Conservation (phyloP, 1,284 basidiomycete genomes). For the Sporisorium graminicola region DNA sequence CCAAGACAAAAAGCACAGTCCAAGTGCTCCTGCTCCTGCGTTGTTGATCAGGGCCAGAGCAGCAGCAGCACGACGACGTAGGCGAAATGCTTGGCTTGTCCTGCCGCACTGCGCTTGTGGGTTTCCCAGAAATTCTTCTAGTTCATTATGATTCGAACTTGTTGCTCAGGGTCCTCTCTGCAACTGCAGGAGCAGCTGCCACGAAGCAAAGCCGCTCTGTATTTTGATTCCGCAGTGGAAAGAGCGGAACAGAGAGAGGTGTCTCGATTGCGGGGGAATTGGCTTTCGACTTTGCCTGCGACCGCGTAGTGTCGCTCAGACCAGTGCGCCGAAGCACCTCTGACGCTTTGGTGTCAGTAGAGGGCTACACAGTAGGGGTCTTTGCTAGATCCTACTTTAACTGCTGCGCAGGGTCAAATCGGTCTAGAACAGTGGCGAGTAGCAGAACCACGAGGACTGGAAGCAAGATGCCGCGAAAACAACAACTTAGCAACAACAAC, state of each 20-base stretch:
- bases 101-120: background rate
- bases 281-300: too few species aligned
- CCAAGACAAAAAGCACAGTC: background rate
- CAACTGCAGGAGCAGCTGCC: slow-evolving; percentile 1
- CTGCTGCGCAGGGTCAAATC: background rate
- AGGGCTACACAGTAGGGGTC: background rate
- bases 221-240: background rate
- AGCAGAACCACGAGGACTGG: background rate
- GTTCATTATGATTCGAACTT: too few species aligned
- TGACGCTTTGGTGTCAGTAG: too few species aligned
- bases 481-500: too few species aligned
- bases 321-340: too few species aligned
- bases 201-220: background rate
- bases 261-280: slow-evolving; percentile 9
- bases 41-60: background rate
- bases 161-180: slow-evolving; percentile 6
- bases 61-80: slow-evolving; percentile 11
- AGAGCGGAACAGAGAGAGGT: background rate
- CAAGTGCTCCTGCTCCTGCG: background rate
- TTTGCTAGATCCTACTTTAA: background rate
- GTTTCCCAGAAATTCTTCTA: background rate
- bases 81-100: slow-evolving; percentile 9
- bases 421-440: background rate
- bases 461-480: background rate
- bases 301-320: too few species aligned